These are phyloP conservation scores for Phalaenopsis hybrid DNA, from an alignment of 116 monocot genomes.

Conservation along the genomic window DNA sequence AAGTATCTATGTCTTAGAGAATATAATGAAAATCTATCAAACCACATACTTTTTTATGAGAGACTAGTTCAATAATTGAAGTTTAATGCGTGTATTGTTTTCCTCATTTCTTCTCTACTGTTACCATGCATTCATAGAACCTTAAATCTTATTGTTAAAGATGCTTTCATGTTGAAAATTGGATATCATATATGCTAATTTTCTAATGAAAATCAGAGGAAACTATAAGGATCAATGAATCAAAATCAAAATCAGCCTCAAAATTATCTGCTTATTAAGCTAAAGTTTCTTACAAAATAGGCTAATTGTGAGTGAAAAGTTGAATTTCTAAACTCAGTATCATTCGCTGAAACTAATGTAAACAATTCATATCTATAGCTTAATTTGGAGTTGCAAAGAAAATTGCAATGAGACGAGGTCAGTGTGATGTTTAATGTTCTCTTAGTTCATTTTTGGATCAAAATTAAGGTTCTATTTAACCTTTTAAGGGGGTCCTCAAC, in stretches of 20 bases:
- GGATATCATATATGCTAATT: too few species aligned
- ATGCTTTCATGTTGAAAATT: not conserved
- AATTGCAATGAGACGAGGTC: not conserved
- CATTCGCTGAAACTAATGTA: not conserved
- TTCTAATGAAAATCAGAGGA: too few species aligned
- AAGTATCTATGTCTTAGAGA: not conserved
- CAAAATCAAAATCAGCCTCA: too few species aligned
- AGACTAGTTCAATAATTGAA: too few species aligned
- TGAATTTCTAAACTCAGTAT: not conserved
- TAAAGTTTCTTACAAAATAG: not conserved
- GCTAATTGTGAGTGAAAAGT: not conserved
- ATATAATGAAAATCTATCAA: too few species aligned
- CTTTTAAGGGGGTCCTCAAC: constrained; percentile 52
- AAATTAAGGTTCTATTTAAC: not conserved
- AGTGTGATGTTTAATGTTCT: not conserved
- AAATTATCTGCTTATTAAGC: too few species aligned
- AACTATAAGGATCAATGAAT: too few species aligned
- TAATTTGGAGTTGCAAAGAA: not conserved
- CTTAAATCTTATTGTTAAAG: not conserved
- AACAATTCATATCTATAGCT: not conserved
- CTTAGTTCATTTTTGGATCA: not conserved
- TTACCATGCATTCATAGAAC: not conserved
- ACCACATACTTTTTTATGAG: not conserved
- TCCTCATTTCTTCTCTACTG: not conserved
- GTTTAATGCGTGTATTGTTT: too few species aligned